Conservation (phyloP, 129 eudicot genomes). For the Lactuca sativa region DNA sequence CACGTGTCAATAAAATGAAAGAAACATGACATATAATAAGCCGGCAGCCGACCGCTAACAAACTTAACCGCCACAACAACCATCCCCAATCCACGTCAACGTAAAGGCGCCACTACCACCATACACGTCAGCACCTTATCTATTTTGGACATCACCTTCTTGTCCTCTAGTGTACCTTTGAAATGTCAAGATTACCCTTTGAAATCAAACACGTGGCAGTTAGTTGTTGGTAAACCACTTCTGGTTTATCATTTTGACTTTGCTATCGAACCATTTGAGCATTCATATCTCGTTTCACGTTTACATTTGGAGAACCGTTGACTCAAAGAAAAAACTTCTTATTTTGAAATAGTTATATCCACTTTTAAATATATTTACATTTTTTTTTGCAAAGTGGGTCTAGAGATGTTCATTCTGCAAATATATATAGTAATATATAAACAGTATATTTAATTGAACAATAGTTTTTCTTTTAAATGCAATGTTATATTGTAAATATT, state of each 20-base stretch:
- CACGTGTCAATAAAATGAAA: slow-evolving; percentile 28
- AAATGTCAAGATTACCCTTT: slow-evolving; percentile 13
- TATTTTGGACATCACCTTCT: background rate
- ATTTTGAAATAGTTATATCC: too few species aligned
- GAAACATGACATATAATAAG: slow-evolving; percentile 30
- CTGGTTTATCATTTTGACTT: slow-evolving; percentile 15
- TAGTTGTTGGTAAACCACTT: slow-evolving; percentile 8
- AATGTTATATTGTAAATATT: too few species aligned
- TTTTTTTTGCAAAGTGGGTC: too few species aligned
- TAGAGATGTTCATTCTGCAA: too few species aligned
- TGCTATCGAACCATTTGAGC: background rate
- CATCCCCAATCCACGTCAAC: slow-evolving; percentile 30
- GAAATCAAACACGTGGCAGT: slow-evolving; percentile 18
- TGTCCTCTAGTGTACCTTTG: background rate
- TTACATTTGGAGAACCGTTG: slow-evolving; percentile 14
- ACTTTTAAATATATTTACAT: too few species aligned
- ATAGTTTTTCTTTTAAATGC: too few species aligned
- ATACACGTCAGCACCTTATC: slow-evolving; percentile 13
- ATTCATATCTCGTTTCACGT: background rate
- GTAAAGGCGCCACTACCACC: slow-evolving; percentile 7
- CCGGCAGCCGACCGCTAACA: slow-evolving; percentile 38
- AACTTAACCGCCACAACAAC: slow-evolving; percentile 26
- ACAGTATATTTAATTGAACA: too few species aligned
- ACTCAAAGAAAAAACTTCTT: background rate
- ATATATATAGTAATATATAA: too few species aligned